Conservation (phyloP, 2,329 filamentous ascomycete species). For the Aspergillus jensenii region DNA sequence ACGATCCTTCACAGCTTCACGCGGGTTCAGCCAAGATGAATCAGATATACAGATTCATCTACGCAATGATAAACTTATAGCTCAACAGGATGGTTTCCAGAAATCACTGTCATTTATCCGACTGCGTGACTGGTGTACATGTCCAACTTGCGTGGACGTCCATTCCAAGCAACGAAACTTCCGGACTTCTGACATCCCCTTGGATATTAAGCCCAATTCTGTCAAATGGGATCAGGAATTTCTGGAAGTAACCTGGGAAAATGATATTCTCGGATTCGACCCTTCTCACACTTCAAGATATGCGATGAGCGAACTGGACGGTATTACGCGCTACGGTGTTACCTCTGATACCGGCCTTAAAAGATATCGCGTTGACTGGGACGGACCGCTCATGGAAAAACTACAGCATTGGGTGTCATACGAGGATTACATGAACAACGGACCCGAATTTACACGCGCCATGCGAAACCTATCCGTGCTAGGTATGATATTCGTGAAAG, state of each 20-base stretch:
- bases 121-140: constrained; percentile 58
- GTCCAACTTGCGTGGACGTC: constrained; percentile 53
- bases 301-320: constrained; percentile 14
- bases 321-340: no score
- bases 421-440: constrained; percentile 66
- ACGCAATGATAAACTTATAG: neutral
- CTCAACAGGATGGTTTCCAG: neutral
- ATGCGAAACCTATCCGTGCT: constrained; percentile 63
- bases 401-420: constrained; percentile 61
- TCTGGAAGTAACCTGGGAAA: constrained; percentile 62
- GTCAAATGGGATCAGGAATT: constrained; percentile 38
- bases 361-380: constrained; percentile 32
- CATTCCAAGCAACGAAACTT: constrained; percentile 65
- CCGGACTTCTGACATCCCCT: constrained; percentile 63
- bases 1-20: neutral
- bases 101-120: constrained; percentile 17
- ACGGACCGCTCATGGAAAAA: constrained; percentile 44
- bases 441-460: constrained; percentile 58
- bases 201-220: constrained; percentile 42
- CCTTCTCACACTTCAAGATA: constrained; percentile 43
- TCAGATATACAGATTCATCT: neutral
- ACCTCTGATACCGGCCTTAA: neutral
- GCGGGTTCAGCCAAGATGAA: neutral
- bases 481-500: constrained; percentile 75
- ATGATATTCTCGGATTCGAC: constrained; percentile 51